A percentile compares a stretch with the other conserved stretches of the same genome.
These are phyloP conservation scores for Edaphochlamys debaryana DNA, from an alignment of 139 green algal species.

Conservation along the genomic window DNA sequence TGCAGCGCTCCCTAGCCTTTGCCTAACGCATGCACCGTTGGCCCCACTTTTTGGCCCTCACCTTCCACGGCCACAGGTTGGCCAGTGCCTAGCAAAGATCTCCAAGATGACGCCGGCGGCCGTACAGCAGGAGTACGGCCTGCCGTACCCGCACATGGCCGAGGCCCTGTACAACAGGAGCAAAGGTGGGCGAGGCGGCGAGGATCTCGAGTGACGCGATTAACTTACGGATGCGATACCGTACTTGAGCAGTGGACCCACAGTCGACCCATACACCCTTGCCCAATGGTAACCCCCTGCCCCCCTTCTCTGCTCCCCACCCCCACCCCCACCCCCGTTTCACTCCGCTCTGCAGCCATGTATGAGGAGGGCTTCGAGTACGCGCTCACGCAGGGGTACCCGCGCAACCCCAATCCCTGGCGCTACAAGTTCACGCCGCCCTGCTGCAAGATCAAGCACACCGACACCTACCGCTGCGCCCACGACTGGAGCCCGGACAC, in stretches of 20 bases:
- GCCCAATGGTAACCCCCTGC: too few species aligned
- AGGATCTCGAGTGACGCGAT: too few species aligned
- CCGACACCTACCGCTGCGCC: conserved; percentile 55
- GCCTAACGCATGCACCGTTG: too few species aligned
- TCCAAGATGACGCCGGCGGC: not conserved
- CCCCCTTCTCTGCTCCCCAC: not conserved
- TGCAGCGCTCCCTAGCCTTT: too few species aligned
- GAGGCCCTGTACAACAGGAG: conserved; percentile 31
- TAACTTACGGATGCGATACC: too few species aligned
- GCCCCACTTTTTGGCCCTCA: too few species aligned
- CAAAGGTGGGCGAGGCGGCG: not conserved
- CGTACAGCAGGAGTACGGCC: conserved; percentile 7
- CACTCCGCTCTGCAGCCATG: conserved; percentile 39
- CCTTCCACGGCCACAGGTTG: conserved; percentile 2
- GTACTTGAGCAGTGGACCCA: too few species aligned
- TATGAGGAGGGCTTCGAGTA: conserved; percentile 60
- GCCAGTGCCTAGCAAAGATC: conserved; percentile 19
- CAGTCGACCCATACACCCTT: too few species aligned
- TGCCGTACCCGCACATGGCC: conserved; percentile 15
- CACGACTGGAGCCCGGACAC: conserved; percentile 55
- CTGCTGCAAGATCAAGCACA: conserved; percentile 57
- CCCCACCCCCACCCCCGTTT: not conserved
- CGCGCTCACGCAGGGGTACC: conserved; percentile 50
- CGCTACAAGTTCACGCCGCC: conserved; percentile 58
- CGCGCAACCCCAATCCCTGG: conserved; percentile 57